Evolutionary conservation across 192 early-diverging fungal species (phyloP), one percentile per base, ranked within the genome.

Genomic region (Backusella morwellensis): DNA sequence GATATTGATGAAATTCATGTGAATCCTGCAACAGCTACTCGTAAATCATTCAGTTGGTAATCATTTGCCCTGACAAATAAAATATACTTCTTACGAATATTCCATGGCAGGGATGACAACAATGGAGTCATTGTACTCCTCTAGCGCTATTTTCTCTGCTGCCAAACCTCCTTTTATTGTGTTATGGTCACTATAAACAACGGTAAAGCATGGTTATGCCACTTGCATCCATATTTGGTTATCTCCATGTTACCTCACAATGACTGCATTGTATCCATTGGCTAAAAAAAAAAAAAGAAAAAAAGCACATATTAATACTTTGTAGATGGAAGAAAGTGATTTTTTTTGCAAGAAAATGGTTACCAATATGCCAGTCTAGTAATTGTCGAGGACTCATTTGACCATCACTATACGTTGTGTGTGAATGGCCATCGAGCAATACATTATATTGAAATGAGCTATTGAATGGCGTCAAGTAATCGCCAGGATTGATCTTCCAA

Each of bases 1-100:
- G 73, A 93, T 85, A 40, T 86, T 86, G 36, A 93, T 88, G 19
- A 93, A 84, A 38, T 92, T 90, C 91, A 93, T 91, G 70, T 93
- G 92, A 4, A 93, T 82, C 1, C 92, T 87, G 77, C 92, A 93
- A 41, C 82, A 88, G 29, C 88, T 91, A 29, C 50, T 19, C n/a
- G 44, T 63, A 14, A 34, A 19, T 6, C 23, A 70, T 17, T 70
- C 32, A 70, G 23, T 19, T 56, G 72, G 8, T 29, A 32, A 70
- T 44, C 15, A 17, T 19, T 35, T 19, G 12, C 41, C 40, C 12
- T 32, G 4, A 15, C 29, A 42, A 35, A 66, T 19, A 19, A 34
- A 17, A 19, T 17, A 7, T 6, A 21, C 66, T 36, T 59, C 75
- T 74, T 82, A 89, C 88, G 80, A 74, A 42, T 92, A 89, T 75